Evolutionary conservation across 1,139 yeast genomes (phyloP), one percentile per base, ranked within the genome.

Genomic region (Candida sanyaensis): DNA sequence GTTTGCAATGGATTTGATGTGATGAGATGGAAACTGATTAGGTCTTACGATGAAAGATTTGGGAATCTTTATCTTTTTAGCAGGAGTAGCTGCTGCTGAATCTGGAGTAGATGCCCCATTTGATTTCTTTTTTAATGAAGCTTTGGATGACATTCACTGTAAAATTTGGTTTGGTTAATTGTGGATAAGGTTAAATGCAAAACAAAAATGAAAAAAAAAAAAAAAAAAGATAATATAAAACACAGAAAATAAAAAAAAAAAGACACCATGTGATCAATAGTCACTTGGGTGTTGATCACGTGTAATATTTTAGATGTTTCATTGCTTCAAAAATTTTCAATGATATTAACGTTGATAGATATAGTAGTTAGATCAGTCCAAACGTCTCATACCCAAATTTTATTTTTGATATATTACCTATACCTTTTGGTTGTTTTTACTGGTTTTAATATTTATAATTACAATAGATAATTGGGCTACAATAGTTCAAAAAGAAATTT

Each of bases 21-120:
- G 34, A 32, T 32, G 34, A 8, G 65, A 61, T 5, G 56, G 50
- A 8, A 52, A 52, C 0, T 65, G 54, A 1, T 77, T 63, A 0
- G 96, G 93, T 50, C 96, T 71, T 2, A 82, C 78, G 13, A 88
- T 83, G 59, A 73, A 81, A 17, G 68, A 61, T 44, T 72, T 71
- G 2, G 83, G 83, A 1, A 73, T 41, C 56, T 78, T 79, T 28
- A 73, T 46, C 56, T 78, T 80, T 53, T 75, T 77, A 3, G 61
- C 51, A n/a, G 68, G 56, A 2, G 60, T 46, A 1, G 55, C 48
- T 0, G 63, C 49, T 0, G 63, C 49, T 9, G 52, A 39, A 2
- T 51, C 55, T 4, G 65, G 48, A 3, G 66, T 46, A 3, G 52
- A 26, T 7, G 40, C 49, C 5, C 63, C 48, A 3, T 58, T 38